These are phyloP conservation scores for Eutrema salsugineum DNA, from an alignment of 441 rosid species.

Conservation along the genomic window DNA sequence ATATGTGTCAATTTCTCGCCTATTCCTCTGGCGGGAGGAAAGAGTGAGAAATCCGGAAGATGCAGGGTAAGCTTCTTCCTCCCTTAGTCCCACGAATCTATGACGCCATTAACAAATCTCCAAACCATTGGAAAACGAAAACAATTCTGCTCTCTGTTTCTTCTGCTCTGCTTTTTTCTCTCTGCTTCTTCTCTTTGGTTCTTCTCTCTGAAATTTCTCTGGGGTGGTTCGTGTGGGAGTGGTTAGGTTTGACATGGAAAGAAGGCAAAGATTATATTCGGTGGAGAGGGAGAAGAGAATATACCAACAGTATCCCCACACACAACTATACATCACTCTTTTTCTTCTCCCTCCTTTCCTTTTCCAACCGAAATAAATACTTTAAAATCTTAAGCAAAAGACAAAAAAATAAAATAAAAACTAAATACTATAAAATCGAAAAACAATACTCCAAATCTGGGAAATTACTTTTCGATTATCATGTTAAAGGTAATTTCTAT, in stretches of 20 bases:
- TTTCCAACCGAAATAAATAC: background rate
- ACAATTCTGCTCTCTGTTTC: background rate
- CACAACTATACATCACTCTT: conserved; percentile 26
- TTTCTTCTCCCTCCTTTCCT: conserved; percentile 9
- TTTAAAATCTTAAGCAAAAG: background rate
- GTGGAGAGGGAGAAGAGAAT: conserved; percentile 42
- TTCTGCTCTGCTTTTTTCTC: background rate
- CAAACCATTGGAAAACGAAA: conserved; percentile 43
- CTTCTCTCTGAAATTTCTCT: background rate
- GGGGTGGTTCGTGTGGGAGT: background rate
- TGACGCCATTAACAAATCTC: conserved; percentile 48
- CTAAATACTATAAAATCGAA: too few species aligned
- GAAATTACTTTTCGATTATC: background rate
- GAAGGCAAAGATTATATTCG: conserved; percentile 23
- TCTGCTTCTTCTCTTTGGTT: background rate
- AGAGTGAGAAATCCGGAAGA: background rate
- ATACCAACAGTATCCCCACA: conserved; percentile 48
- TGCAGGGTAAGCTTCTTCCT: conserved; percentile 42
- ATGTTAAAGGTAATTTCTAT: background rate
- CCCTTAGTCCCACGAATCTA: conserved; percentile 48
- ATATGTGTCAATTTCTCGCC: conserved; percentile 17
- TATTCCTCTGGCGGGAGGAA: conserved; percentile 22
- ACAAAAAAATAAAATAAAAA: too few species aligned
- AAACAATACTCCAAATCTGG: too few species aligned
- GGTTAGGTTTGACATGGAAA: conserved; percentile 26